Conservation (phyloP, 1,139 yeast species). For the Dujonia santamariae region DNA sequence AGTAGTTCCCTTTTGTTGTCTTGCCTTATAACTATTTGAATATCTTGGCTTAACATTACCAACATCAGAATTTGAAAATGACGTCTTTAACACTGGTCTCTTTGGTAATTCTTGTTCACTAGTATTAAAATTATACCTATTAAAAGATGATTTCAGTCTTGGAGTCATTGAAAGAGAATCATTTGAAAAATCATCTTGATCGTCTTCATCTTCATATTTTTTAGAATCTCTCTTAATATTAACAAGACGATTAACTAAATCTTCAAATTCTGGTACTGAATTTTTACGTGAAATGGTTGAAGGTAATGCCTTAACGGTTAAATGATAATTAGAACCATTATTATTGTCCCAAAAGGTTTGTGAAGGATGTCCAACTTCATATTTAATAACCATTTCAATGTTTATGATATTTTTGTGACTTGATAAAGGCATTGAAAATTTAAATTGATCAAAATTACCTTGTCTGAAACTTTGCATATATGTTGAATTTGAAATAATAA, state of each 20-base stretch:
- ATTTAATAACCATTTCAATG: constrained; percentile 26
- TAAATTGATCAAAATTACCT: constrained; percentile 35
- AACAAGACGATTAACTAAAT: constrained; percentile 17
- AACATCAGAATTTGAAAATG: constrained; percentile 25
- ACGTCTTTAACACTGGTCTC: constrained; percentile 24
- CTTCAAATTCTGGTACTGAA: constrained; percentile 22
- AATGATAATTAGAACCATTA: constrained; percentile 24
- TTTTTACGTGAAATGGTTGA: constrained; percentile 11
- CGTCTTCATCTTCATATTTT: constrained; percentile 9
- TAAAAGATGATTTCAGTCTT: constrained; percentile 4
- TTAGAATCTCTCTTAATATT: constrained; percentile 11
- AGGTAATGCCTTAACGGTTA: constrained; percentile 18
- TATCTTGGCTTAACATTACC: constrained; percentile 13
- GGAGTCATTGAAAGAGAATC: constrained; percentile 2
- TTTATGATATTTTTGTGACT: constrained; percentile 18
- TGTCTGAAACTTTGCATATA: constrained; percentile 25
- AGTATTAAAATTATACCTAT: constrained; percentile 7
- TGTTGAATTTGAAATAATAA: constrained; percentile 25
- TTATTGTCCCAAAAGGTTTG: constrained; percentile 38
- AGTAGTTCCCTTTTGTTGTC: not conserved
- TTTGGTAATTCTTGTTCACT: constrained; percentile 7
- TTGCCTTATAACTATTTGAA: constrained; percentile 10
- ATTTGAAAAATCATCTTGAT: constrained; percentile 7
- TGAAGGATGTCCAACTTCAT: constrained; percentile 16
- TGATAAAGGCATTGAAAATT: constrained; percentile 30